A percentile compares a stretch with the other conserved stretches of the same genome.
phyloP scores from a whole-genome alignment of 805 yeast genomes.

The Brettanomyces nanus region DNA sequence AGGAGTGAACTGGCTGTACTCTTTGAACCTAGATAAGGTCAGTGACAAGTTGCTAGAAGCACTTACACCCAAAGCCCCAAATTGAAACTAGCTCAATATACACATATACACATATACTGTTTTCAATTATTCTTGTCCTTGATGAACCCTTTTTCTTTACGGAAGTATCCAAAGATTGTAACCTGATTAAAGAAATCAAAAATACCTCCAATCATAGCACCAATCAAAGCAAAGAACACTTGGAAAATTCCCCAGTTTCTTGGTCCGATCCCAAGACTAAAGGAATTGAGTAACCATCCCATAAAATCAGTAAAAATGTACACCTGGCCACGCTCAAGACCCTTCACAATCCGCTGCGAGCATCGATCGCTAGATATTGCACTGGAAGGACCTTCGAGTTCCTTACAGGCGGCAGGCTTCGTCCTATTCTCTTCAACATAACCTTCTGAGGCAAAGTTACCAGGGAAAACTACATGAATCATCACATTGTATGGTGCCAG shows the following conservation, averaged over 20 bases:
- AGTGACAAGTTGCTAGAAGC: constrained; percentile 9
- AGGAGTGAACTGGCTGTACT: constrained; percentile 56
- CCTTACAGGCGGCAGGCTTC: constrained; percentile 76
- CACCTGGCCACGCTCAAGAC: constrained; percentile 57
- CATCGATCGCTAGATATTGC: constrained; percentile 64
- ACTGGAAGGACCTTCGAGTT: constrained; percentile 76
- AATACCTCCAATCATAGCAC: constrained; percentile 54
- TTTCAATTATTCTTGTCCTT: constrained; percentile 1
- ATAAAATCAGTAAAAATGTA: constrained; percentile 74
- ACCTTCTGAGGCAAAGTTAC: constrained; percentile 88
- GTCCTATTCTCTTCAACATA: constrained; percentile 69
- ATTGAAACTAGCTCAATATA: constrained; percentile 1
- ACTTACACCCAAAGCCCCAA: background rate
- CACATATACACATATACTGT: background rate
- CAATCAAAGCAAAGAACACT: constrained; percentile 36
- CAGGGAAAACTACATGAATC: constrained; percentile 76
- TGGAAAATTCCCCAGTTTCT: constrained; percentile 49
- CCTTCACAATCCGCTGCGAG: constrained; percentile 48
- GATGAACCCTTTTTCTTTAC: constrained; percentile 18
- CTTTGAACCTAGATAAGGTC: constrained; percentile 15
- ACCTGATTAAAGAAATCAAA: constrained; percentile 40
- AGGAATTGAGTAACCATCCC: constrained; percentile 71
- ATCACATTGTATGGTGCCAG: constrained; percentile 55
- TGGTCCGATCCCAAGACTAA: constrained; percentile 65
- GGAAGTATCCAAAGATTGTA: constrained; percentile 45